Percentiles rank a stretch among this genome's conserved stretches.
phyloP scores from a whole-genome alignment of 2,329 filamentous ascomycete genomes.

The Pseudopyrenochaeta lycopersici region DNA sequence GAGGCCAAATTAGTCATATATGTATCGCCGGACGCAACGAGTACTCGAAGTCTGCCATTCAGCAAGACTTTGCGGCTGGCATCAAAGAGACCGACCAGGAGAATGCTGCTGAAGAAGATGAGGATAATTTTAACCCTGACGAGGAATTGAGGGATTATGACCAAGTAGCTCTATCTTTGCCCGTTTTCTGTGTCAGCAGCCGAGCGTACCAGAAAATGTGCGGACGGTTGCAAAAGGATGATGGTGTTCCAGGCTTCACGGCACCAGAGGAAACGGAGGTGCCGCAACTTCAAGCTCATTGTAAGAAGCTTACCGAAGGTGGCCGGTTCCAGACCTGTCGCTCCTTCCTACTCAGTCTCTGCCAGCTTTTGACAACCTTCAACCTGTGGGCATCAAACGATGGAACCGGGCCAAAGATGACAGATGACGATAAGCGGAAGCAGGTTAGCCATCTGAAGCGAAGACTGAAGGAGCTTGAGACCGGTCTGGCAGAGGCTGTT shows the following conservation, averaged over 20 bases:
- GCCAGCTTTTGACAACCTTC: constrained; percentile 63
- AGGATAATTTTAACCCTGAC: constrained; percentile 63
- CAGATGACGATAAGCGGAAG: constrained; percentile 50
- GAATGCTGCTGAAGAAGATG: constrained; percentile 61
- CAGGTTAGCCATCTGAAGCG: constrained; percentile 52
- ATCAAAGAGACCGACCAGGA: constrained; percentile 69
- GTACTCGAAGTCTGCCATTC: constrained; percentile 64
- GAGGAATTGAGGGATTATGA: constrained; percentile 67
- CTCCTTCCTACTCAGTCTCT: constrained; percentile 62
- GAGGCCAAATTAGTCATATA: constrained; percentile 47
- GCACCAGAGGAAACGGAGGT: constrained; percentile 63
- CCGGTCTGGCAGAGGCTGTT: constrained; percentile 53
- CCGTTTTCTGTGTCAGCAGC: constrained; percentile 72
- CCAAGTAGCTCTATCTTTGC: constrained; percentile 62
- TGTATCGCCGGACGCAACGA: constrained; percentile 66
- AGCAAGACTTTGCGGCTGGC: constrained; percentile 66
- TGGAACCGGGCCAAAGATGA: constrained; percentile 52
- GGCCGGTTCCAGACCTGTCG: constrained; percentile 56
- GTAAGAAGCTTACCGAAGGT: constrained; percentile 64
- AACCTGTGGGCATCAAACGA: constrained; percentile 60
- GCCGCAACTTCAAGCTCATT: constrained; percentile 67
- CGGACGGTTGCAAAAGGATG: constrained; percentile 64
- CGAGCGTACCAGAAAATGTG: constrained; percentile 70
- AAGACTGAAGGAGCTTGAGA: constrained; percentile 52
- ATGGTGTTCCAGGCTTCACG: constrained; percentile 62